Base-by-base conservation (phyloP, 1,284 basidiomycete genomes). In the Microbotryum silenes-acaulis region DNA sequence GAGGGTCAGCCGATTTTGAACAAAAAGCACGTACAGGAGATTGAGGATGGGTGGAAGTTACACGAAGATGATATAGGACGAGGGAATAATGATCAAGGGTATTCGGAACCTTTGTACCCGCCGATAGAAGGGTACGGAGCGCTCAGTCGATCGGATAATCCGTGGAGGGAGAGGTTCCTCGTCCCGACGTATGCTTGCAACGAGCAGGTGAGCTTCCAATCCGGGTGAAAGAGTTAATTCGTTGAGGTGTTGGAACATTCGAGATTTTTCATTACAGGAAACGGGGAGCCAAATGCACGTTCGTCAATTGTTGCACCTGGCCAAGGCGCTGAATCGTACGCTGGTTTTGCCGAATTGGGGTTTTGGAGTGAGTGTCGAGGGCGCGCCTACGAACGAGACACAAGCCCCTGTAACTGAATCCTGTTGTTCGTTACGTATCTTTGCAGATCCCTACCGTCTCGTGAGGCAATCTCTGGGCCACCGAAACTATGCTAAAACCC, bases 111-210 rank as follows among this genome's bases (percentile, higher is more conserved):
- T n/a, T 31, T 47, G 20, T 31, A 57, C 23, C 20, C 56, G 6
- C 56, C 56, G 27, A 14, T 50, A 12, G 44, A 47, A 45, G 56
- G 56, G 12, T 57, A 49, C n/a, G 56, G 56, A 20, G 56, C 56
- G 4, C 56, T 57, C 2, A 49, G 46, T 20, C 49, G 56, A n/a
- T 33, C 27, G 16, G 56, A 57, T 48, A 57, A 57, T 25, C 56
- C 56, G 2, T 57, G 56, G 56, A 27, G 56, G 21, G 56, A 57
- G 37, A 18, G 56, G 8, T 57, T 57, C 56, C 48, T 57, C 20
- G 56, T 57, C 8, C 56, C 56, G 48, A 31, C 50, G 27, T 57
- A 57, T 48, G 56, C 56, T 33, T 57, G 56, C 49, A 57, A 57
- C 25, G 51, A 53, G 31, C 37, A 42, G 37, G 37, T 42, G 37